Base-by-base conservation (phyloP, 2,329 filamentous ascomycete genomes). In the Botryosphaeria dothidea region DNA sequence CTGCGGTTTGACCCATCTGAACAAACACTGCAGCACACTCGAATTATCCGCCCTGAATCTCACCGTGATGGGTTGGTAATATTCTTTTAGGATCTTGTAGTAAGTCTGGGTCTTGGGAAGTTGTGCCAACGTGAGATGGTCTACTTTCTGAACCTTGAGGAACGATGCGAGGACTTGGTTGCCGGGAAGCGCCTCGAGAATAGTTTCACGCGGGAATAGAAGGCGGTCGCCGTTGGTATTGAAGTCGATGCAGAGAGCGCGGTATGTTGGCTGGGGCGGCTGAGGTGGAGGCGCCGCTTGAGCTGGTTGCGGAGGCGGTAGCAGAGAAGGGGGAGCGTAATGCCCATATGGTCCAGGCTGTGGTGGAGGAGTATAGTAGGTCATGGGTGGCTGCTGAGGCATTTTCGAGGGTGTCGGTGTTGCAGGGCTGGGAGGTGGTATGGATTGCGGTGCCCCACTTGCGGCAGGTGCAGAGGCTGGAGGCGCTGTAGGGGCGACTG, bases 121-220 rank as follows among this genome's bases (percentile, higher is more conserved):
- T 0, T 85, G 86, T 67, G 90, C 85, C n/a, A 45, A 54, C 19
- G 48, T 60, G 49, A 38, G 17, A 7, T 43, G 46, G 23, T 66
- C 67, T 13, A 38, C 67, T 23, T 34, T 71, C 23, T 66, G 54
- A 60, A 41, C 56, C 38, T 93, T 87, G 11, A 95, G 80, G 72
- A 94, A 95, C 0, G 90, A 93, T 3, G 89, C 89, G 48, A 92
- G 84, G 1, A 91, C 84, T 65, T 88, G 84, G 2, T 85, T 85
- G 3, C 76, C 75, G n/a, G 83, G 82, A 1, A 88, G 79, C 71
- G 87, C 88, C 73, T 95, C 91, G 57, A 94, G 75, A 36, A 94
- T 89, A 75, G 89, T 91, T 73, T 91, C 90, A 69, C 89, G 91
- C 2, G 92, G 92, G 68, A 95, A 93, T 54, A 92, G 79, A 73